Base-by-base conservation (phyloP, 2,329 filamentous ascomycete genomes). In the Ophiocordyceps camponoti-floridani region DNA sequence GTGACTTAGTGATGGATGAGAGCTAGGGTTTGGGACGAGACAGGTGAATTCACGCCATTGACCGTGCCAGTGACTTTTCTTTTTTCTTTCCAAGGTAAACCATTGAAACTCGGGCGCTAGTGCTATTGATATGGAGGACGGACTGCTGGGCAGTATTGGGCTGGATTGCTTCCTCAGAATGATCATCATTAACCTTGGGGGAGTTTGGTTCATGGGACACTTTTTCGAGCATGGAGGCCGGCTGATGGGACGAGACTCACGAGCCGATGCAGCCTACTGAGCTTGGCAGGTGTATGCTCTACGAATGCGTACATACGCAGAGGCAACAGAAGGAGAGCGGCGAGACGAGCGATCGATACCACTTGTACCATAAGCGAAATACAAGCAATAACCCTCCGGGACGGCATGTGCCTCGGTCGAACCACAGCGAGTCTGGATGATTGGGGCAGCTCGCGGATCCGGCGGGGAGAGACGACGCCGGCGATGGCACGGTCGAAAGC, bases 111-210 rank as follows among this genome's bases (percentile, higher is more conserved):
- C 19, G 5, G 31, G 31, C 40, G 40, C 18, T 19, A 44, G 14
- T 31, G 12, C n/a, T 35, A 43, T 41, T 23, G 27, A 33, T 27
- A 28, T 18, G 43, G 30, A 14, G 31, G 13, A 44, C 19, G 31
- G 13, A 44, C 43, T 44, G 43, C 43, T 41, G 43, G 28, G 43
- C 43, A 40, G 43, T 28, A 3, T 28, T 38, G 23, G 37, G 14
- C 28, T 40, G 27, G 45, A 42, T 48, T 52, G 44, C 50, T 49
- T 43, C 40, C 30, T 48, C 51, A 52, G 49, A 53, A 53, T 53
- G 52, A 45, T 51, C 44, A 40, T 45, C 19, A 40, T 37, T 26
- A 27, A 40, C 42, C 41, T 44, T 44, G 48, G 45, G 45, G 45
- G 44, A 38, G 35, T 38, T 41, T 30, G 19, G 42, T 33, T 44